Conservation (phyloP, 345 rosid species). For the Syzygium aqueum region DNA sequence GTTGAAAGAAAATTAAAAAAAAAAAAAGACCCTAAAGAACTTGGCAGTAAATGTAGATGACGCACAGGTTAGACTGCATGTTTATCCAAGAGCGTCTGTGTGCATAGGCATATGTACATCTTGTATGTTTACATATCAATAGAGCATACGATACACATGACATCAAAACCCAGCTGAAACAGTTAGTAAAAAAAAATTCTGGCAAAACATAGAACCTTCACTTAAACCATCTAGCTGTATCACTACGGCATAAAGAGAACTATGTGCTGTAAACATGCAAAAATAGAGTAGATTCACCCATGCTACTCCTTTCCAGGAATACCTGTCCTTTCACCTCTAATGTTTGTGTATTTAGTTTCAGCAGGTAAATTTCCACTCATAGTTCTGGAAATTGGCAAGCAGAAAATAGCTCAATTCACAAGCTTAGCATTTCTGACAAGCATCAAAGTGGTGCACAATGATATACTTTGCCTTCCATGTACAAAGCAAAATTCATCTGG, state of each 20-base stretch:
- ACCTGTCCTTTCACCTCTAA: neutral
- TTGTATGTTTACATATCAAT: neutral
- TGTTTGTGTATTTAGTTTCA: neutral
- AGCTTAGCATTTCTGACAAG: neutral
- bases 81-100: neutral
- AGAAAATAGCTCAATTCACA: neutral
- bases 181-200: neutral
- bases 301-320: neutral
- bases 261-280: neutral
- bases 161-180: neutral
- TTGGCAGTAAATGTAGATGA: neutral
- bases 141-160: neutral
- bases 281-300: neutral
- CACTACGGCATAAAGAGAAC: neutral
- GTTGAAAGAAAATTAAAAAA: neutral
- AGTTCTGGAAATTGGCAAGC: neutral
- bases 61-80: neutral
- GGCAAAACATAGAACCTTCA: neutral
- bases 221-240: neutral
- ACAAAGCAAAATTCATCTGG: neutral
- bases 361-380: neutral
- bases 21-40: neutral
- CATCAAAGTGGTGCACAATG: neutral
- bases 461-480: neutral
- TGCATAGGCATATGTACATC: neutral